A percentile compares a stretch with the other conserved stretches of the same genome.
These are phyloP conservation scores for Pelargonium citronellum DNA, from an alignment of 441 rosid genomes.

Conservation along the genomic window DNA sequence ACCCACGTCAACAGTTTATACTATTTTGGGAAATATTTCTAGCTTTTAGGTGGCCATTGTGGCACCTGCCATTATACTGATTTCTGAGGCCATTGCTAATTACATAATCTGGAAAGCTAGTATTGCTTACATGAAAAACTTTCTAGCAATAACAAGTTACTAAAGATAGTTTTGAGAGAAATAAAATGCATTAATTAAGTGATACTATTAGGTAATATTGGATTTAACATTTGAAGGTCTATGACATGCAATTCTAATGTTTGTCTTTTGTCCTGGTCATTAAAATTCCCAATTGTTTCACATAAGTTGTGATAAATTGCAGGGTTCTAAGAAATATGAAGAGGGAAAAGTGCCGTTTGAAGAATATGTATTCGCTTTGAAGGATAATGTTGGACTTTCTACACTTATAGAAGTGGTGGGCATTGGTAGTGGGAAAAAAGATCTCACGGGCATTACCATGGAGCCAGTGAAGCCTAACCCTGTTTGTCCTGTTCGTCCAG, in stretches of 20 bases:
- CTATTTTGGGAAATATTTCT: too few relatives aligned
- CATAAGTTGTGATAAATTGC: conserved; percentile 20
- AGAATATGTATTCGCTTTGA: conserved; percentile 58
- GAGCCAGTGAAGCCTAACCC: conserved; percentile 49
- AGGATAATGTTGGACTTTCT: conserved; percentile 38
- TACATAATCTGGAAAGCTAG: too few relatives aligned
- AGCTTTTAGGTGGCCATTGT: too few relatives aligned
- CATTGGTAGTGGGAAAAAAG: conserved; percentile 73
- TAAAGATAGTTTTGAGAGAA: too few relatives aligned
- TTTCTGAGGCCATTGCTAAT: too few relatives aligned
- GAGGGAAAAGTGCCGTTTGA: conserved; percentile 57
- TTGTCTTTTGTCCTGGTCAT: not conserved
- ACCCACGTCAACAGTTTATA: too few relatives aligned
- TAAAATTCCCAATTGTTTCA: not conserved
- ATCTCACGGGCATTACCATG: conserved; percentile 51
- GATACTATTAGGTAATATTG: too few relatives aligned
- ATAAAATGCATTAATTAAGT: too few relatives aligned
- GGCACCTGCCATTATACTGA: too few relatives aligned
- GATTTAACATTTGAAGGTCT: too few relatives aligned
- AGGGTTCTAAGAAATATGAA: conserved; percentile 49
- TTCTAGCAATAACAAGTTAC: too few relatives aligned
- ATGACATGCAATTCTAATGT: not conserved
- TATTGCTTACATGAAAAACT: too few relatives aligned
- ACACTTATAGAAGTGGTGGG: conserved; percentile 55
- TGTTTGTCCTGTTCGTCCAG: conserved; percentile 33